A percentile compares a stretch with the other conserved stretches of the same genome.
phyloP scores from a whole-genome alignment of 1,139 yeast species.

The Taphrina wiesneri region DNA sequence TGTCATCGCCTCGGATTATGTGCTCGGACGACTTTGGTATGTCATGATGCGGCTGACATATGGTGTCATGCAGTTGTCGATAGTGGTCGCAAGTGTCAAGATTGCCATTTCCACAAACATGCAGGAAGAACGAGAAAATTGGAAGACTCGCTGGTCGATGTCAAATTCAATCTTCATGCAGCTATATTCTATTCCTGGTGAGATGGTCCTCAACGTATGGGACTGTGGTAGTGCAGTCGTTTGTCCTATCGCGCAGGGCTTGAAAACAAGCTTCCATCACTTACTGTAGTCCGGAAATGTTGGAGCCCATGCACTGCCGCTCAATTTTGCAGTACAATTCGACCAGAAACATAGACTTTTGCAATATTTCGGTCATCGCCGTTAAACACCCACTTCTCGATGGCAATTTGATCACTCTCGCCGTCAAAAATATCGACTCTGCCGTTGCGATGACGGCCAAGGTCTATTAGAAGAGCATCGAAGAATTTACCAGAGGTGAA shows the following conservation, averaged over 20 bases:
- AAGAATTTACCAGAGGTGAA: constrained; percentile 75
- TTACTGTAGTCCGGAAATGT: too few species aligned
- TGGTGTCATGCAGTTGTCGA: neutral
- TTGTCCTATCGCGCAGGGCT: neutral
- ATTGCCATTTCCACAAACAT: neutral
- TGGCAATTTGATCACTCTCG: constrained; percentile 54
- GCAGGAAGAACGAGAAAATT: neutral
- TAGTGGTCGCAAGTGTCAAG: neutral
- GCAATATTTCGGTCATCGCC: constrained; percentile 90
- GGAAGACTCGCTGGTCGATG: neutral
- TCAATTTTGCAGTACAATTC: constrained; percentile 48
- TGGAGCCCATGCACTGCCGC: neutral
- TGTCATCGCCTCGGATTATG: neutral
- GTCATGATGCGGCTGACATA: neutral
- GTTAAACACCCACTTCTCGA: constrained; percentile 89
- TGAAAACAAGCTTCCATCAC: neutral
- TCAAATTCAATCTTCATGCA: neutral
- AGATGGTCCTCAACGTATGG: neutral
- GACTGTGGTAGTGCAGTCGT: neutral
- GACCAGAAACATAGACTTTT: constrained; percentile 82
- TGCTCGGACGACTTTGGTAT: constrained; percentile 5
- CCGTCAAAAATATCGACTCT: constrained; percentile 68
- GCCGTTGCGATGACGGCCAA: constrained; percentile 51
- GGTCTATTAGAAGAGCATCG: constrained; percentile 78
- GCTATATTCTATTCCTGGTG: neutral